Evolutionary conservation across 2,329 filamentous ascomycete species (phyloP), one percentile per base, ranked within the genome.

Genomic region (Fusarium scirpi): DNA sequence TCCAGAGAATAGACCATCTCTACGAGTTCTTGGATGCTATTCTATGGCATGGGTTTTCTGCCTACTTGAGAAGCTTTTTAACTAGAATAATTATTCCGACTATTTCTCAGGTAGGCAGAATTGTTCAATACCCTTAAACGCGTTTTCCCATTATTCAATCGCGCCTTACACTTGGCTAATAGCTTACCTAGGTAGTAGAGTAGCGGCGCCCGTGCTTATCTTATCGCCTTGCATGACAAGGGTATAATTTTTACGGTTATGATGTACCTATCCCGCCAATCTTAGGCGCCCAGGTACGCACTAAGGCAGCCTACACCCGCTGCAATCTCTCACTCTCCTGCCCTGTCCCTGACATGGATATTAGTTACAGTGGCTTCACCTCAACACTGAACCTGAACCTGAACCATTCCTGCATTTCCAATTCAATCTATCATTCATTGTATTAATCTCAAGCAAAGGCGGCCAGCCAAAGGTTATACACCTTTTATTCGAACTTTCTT

Each of bases 141-240:
- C 18, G 24, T 10, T 41, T 41, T 27, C 18, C 13, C 18, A 45
- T 24, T 45, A 24, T 32, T 24, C 15, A 25, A 20, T 46, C 45
- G 32, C 22, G 38, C 40, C 65, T 52, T 38, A 46, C 22, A 20
- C 20, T 25, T 13, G 48, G 32, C 34, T 38, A 38, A 38, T 38
- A 38, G 22, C 32, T 27, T 20, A 29, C 30, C 30, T 38, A 29
- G 27, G 27, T 29, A 25, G n/a, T n/a, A 27, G 25, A 20, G 10
- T 46, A 58, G 27, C 27, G 29, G 24, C 20, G 24, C 24, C 24
- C 24, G 49, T 24, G 40, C 60, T 71, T 71, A 71, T 71, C 69
- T 71, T 71, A 71, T 71, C 69, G 65, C 27, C 48, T 38, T 71
- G 68, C 64, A 69, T 70, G 54, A 40, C 58, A 56, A 44, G 63